Evolutionary conservation across 805 yeast genomes (phyloP).

Genomic region (Lipomyces mesembrius): DNA sequence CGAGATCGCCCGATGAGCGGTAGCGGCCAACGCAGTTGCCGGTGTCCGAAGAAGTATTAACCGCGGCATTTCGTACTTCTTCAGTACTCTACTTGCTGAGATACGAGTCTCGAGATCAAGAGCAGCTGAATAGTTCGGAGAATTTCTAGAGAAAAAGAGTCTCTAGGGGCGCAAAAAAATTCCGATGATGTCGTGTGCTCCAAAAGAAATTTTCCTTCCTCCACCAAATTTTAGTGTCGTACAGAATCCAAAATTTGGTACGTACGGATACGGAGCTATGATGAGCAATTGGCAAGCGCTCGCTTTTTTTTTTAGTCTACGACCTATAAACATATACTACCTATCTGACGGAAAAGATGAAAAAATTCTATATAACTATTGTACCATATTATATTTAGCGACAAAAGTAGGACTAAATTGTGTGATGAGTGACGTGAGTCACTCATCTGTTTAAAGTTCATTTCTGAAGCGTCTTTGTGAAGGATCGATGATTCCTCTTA

Average conservation of each 20-base stretch:
- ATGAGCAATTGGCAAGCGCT: neutral
- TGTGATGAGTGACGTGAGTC: neutral
- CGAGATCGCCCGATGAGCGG: neutral
- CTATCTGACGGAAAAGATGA: neutral
- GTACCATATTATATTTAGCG: neutral
- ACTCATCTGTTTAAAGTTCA: neutral
- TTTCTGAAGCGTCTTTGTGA: too few relatives aligned
- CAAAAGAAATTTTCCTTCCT: neutral
- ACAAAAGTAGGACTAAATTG: neutral
- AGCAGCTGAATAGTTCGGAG: neutral
- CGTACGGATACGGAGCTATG: neutral
- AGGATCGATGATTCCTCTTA: too few relatives aligned
- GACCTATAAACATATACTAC: too few relatives aligned
- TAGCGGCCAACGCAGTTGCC: neutral
- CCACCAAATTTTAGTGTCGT: neutral
- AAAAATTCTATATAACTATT: neutral
- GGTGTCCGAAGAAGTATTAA: constrained; percentile 8
- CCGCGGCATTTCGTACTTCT: constrained; percentile 6
- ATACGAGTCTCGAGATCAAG: neutral
- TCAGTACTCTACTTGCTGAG: neutral
- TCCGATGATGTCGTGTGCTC: constrained; percentile 5
- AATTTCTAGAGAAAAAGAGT: neutral
- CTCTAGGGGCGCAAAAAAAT: neutral
- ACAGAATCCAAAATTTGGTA: neutral
- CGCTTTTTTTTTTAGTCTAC: neutral